A percentile compares a stretch with the other conserved stretches of the same genome.
Conservation (phyloP, 129 eudicot genomes). For the Flaveria robusta region DNA sequence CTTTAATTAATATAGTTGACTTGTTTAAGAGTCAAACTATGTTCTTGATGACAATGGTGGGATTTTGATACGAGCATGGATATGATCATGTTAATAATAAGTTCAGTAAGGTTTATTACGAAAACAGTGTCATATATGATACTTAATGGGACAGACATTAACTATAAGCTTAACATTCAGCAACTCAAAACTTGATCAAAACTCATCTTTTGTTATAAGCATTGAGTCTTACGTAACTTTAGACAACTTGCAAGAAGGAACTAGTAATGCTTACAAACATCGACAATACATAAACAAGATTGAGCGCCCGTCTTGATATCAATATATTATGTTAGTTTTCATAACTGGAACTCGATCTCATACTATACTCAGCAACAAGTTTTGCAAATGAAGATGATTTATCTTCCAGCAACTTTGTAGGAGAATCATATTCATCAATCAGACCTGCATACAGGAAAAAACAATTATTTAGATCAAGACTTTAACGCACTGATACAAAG, state of each 20-base stretch:
- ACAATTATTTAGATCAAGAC: neutral
- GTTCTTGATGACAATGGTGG: slow-evolving; percentile 33
- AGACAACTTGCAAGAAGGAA: slow-evolving; percentile 18
- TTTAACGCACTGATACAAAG: neutral
- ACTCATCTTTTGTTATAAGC: neutral
- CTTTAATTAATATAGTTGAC: slow-evolving; percentile 44
- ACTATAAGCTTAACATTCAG: neutral
- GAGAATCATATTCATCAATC: slow-evolving; percentile 73
- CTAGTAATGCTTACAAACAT: slow-evolving; percentile 20
- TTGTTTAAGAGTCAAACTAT: slow-evolving; percentile 60
- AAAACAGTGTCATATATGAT: too few species aligned
- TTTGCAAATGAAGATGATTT: slow-evolving; percentile 73
- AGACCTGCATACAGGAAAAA: slow-evolving; percentile 48
- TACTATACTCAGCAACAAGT: slow-evolving; percentile 85
- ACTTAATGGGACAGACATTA: neutral
- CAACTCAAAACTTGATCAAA: slow-evolving; percentile 9
- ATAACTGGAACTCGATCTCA: slow-evolving; percentile 61
- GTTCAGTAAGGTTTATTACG: neutral
- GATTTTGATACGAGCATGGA: neutral
- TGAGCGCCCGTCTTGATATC: neutral
- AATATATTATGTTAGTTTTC: slow-evolving; percentile 14
- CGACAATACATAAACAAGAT: neutral
- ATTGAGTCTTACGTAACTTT: neutral
- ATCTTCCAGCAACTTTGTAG: slow-evolving; percentile 64
- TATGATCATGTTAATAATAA: neutral